Conservation (phyloP, 441 rosid species). For the Populus hybrid region DNA sequence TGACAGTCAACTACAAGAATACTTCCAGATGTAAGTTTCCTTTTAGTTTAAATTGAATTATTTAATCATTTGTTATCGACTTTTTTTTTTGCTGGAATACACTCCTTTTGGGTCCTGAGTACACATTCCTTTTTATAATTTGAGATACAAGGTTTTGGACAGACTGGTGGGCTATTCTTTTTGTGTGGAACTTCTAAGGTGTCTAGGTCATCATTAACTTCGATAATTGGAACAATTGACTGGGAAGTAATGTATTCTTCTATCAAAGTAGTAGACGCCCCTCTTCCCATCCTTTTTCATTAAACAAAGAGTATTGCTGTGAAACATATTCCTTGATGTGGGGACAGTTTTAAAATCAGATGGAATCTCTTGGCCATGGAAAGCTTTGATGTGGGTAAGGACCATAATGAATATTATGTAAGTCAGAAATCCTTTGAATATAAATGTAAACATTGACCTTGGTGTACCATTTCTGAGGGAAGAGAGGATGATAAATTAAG, state of each 20-base stretch:
- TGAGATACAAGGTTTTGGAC: neutral
- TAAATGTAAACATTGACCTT: neutral
- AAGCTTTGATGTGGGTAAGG: neutral
- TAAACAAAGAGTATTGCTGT: neutral
- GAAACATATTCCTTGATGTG: neutral
- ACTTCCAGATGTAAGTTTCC: constrained; percentile 79
- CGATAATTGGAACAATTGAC: neutral
- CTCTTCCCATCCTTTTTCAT: neutral
- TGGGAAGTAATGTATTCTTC: neutral
- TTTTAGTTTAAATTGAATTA: neutral
- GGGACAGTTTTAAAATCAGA: neutral
- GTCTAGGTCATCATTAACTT: neutral
- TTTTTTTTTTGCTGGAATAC: neutral
- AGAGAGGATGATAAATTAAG: neutral
- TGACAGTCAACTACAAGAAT: constrained; percentile 74
- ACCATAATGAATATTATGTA: neutral
- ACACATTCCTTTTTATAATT: neutral
- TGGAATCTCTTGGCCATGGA: neutral
- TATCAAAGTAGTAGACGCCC: neutral
- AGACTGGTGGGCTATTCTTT: neutral
- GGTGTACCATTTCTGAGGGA: neutral
- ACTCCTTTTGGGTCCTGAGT: neutral
- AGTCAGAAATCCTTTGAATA: neutral
- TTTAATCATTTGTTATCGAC: neutral
- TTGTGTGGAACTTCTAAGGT: neutral